A percentile compares a stretch with the other conserved stretches of the same genome.
Conservation (phyloP, 2,329 filamentous ascomycete species). For the Botrytis aclada region DNA sequence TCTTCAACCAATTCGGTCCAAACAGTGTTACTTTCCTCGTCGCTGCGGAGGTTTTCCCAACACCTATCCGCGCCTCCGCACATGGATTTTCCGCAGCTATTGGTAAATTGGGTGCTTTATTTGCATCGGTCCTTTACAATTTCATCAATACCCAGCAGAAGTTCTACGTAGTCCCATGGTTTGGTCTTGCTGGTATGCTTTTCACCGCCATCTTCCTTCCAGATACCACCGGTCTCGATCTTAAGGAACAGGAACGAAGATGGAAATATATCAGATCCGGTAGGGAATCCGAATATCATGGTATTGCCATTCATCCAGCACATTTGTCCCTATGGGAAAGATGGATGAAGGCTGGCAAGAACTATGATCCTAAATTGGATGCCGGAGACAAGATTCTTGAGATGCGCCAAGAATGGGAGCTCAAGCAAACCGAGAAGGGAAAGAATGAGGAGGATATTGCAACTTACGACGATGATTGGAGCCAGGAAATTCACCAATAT, state of each 20-base stretch:
- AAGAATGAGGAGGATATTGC: slow-evolving; percentile 24
- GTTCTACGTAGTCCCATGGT: slow-evolving; percentile 94
- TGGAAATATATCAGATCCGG: slow-evolving; percentile 84
- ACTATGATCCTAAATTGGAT: slow-evolving; percentile 80
- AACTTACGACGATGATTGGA: slow-evolving; percentile 29
- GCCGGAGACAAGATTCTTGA: slow-evolving; percentile 82
- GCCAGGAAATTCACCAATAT: slow-evolving; percentile 28
- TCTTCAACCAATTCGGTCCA: slow-evolving; percentile 98
- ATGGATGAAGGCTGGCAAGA: slow-evolving; percentile 70
- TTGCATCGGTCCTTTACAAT: slow-evolving; percentile 88
- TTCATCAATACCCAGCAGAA: slow-evolving; percentile 83
- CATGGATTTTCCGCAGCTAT: slow-evolving; percentile 92
- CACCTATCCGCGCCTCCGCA: slow-evolving; percentile 85
- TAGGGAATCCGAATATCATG: slow-evolving; percentile 80
- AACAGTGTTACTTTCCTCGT: slow-evolving; percentile 93
- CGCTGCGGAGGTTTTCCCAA: slow-evolving; percentile 94
- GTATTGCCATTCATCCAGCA: slow-evolving; percentile 84
- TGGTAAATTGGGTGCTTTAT: slow-evolving; percentile 84
- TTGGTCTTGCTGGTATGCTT: slow-evolving; percentile 81
- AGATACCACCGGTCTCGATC: slow-evolving; percentile 93
- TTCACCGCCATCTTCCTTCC: slow-evolving; percentile 84
- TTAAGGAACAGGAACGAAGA: slow-evolving; percentile 94
- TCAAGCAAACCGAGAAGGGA: slow-evolving; percentile 47
- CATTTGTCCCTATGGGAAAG: slow-evolving; percentile 90
- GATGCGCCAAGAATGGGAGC: slow-evolving; percentile 65